Base-by-base conservation (phyloP, 768 basidiomycete species). In the Butyriboletus loyo region DNA sequence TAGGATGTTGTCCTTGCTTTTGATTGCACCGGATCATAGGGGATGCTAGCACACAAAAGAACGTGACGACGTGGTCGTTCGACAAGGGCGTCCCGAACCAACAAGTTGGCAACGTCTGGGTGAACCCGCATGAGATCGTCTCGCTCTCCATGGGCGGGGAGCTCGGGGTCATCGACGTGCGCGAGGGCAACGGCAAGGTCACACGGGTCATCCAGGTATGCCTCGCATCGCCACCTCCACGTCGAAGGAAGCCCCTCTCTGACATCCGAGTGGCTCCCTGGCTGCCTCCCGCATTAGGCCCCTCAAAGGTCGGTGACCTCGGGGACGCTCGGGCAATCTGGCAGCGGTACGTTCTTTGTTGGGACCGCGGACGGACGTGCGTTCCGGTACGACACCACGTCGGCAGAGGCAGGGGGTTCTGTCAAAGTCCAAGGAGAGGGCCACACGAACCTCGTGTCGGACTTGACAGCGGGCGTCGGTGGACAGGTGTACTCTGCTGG, bases 51-150 rank as follows among this genome's bases (percentile, higher is more conserved):
- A 77, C 84, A 0, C 77, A 78, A 53, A 89, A 92, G 65, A 77
- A 80, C 8, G 72, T 78, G 21, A 81, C 76, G 15, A 82, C 82
- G 1, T 95, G 88, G 84, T 79, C 77, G 1, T 68, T 94, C 19
- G 92, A 91, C 11, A 70, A 82, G 32, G 87, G 83, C n/a, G 72
- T 96, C 27, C 73, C 77, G 27, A 72, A 88, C 58, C 95, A 98
- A 65, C 95, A 98, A 74, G 77, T 90, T 25, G 95, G 95, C 27
- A 89, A 87, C 58, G 81, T 83, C n/a, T 97, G 92, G 91, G 85
- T 77, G 47, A 82, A 80, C 37, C 74, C 80, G 30, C 77, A 77
- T 48, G 79, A 83, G 52, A 82, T 97, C 47, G 84, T 92, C 34
- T 94, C 92, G 5, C 73, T 98, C 25, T 93, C 92, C 0, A 72